Base-by-base conservation (phyloP, 495 filamentous ascomycete genomes). In the Neurospora discreta region DNA sequence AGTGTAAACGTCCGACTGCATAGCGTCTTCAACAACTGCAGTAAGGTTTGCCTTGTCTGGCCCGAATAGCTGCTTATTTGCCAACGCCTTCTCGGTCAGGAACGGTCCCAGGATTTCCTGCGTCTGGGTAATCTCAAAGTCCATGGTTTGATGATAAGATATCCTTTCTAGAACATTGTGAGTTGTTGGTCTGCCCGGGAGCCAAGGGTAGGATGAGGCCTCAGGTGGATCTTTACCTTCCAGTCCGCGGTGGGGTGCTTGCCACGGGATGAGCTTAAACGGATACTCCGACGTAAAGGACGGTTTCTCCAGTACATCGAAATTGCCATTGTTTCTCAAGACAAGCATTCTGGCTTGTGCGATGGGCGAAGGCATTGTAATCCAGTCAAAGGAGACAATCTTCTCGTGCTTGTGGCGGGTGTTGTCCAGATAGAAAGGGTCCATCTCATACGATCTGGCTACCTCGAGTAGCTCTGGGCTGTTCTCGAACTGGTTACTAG, bases 361-460 rank as follows among this genome's bases (percentile, higher is more conserved):
- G 10, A 86, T 81, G 2, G 85, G 85, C 65, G 81, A 87, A 23
- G 89, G 81, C 84, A 87, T 77, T 76, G 81, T 92, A 70, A 96
- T 84, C 84, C 93, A 97, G 76, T 98, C 94, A 78, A 97, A 97
- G 2, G 91, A 91, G 0, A 95, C 90, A 39, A 97, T 88, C 18
- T 90, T 86, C 52, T 90, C 85, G 60, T 80, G 89, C 82, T 76
- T 85, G 71, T 60, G 52, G 26, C 79, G 81, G 41, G 78, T 73
- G 9, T 76, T 77, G 46, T 85, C 81, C 40, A 82, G 81, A 71
- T 82, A 89, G 5, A 80, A 80, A 72, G 85, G 85, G 44, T 86
- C 83, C 70, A 89, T 77, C 73, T 87, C 85, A 69, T 86, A 80
- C 0, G 87, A 88, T 20, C 77, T 80, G 69, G 80, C 82, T 33